These are phyloP conservation scores for Cicer pinnatifidum DNA, from an alignment of 306 rosid genomes.

Conservation along the genomic window DNA sequence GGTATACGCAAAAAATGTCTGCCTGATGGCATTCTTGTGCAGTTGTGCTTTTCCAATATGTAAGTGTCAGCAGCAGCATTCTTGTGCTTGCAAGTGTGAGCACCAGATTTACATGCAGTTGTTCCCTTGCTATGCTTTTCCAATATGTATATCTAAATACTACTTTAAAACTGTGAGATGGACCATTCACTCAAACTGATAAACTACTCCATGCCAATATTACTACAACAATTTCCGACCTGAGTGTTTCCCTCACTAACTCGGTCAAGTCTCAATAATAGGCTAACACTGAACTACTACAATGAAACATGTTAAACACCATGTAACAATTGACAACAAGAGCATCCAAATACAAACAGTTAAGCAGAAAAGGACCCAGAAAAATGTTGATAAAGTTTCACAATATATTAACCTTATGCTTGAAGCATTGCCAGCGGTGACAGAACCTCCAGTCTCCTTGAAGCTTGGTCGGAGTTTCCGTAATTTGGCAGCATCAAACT, in stretches of 20 bases:
- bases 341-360: slow-evolving; percentile 21
- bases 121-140: not conserved
- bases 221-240: not conserved
- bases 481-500: slow-evolving; percentile 94
- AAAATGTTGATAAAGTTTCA: not conserved
- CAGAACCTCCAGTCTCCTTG: slow-evolving; percentile 91
- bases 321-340: slow-evolving; percentile 10
- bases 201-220: not conserved
- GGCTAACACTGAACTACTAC: slow-evolving; percentile 13
- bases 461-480: slow-evolving; percentile 98
- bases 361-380: not conserved
- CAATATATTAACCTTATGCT: slow-evolving; percentile 77
- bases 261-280: slow-evolving; percentile 10
- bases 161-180: slow-evolving; percentile 3
- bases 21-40: slow-evolving; percentile 11
- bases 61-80: not conserved
- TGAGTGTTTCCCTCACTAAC: slow-evolving; percentile 4
- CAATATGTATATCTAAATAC: not conserved
- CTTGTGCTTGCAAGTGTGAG: not conserved
- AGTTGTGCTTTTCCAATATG: not conserved
- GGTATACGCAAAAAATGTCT: slow-evolving; percentile 23
- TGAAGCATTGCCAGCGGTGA: slow-evolving; percentile 98
- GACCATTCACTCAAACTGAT: slow-evolving; percentile 21
- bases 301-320: slow-evolving; percentile 11
- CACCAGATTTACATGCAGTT: slow-evolving; percentile 15